Evolutionary conservation across 805 yeast species (phyloP).

Genomic region (Suhomyces pyralidae): DNA sequence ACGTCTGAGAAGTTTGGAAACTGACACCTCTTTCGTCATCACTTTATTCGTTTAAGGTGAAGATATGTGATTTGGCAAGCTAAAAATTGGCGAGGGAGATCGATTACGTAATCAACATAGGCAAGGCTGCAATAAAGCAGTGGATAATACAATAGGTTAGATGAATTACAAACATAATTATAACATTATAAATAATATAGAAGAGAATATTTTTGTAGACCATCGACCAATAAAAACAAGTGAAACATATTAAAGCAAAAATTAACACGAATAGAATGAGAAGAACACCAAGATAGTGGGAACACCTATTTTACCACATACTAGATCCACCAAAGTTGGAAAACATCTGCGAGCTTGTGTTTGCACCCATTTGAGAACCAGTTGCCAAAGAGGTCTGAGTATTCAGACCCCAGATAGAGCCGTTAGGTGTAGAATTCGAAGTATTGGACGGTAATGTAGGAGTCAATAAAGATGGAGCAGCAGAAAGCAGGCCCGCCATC

Average conservation of each 20-base stretch:
- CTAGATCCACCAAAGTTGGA: conserved; percentile 16
- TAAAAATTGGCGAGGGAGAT: neutral
- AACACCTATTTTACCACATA: conserved; percentile 14
- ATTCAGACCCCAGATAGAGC: conserved; percentile 25
- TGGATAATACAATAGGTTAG: neutral
- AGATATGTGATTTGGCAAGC: neutral
- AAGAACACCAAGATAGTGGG: neutral
- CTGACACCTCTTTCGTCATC: conserved; percentile 4
- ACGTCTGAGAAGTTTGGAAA: conserved; percentile 18
- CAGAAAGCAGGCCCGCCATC: neutral
- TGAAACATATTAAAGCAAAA: neutral
- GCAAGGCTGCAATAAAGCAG: neutral
- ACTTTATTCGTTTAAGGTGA: neutral
- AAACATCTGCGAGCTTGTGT: conserved; percentile 5
- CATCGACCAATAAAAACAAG: conserved; percentile 1
- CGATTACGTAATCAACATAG: neutral
- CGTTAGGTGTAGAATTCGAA: conserved; percentile 4
- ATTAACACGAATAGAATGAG: conserved; percentile 1
- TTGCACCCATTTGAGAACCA: conserved; percentile 5
- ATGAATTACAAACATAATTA: neutral
- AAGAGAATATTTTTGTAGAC: neutral
- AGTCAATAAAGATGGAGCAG: conserved; percentile 7
- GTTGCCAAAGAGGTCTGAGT: conserved; percentile 9
- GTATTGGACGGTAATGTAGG: conserved; percentile 10
- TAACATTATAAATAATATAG: neutral